phyloP scores from a whole-genome alignment of 768 basidiomycete species.

The Naganishia randhawae region DNA sequence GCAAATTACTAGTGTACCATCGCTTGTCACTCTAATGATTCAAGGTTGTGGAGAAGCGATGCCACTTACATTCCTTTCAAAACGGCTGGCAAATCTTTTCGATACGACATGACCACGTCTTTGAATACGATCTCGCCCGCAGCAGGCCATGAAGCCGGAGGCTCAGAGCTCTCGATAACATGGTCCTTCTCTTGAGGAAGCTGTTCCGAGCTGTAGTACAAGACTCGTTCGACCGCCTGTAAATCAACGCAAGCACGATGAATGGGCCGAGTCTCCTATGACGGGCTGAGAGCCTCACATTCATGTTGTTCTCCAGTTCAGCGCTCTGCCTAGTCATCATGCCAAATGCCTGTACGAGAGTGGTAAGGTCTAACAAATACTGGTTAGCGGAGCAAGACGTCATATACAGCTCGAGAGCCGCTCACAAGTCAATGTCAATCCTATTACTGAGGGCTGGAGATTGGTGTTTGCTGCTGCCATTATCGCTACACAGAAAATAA shows the following conservation, averaged over 20 bases:
- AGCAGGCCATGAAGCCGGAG: constrained; percentile 66
- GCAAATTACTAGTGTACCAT: background rate
- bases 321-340: constrained; percentile 34
- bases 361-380: constrained; percentile 32
- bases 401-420: background rate
- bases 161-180: constrained; percentile 59
- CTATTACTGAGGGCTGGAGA: constrained; percentile 74
- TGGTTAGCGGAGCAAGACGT: background rate
- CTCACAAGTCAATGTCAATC: constrained; percentile 61
- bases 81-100: constrained; percentile 76
- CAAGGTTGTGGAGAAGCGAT: background rate
- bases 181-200: constrained; percentile 66
- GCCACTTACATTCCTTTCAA: constrained; percentile 62
- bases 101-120: constrained; percentile 65
- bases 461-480: constrained; percentile 63
- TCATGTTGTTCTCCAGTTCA: constrained; percentile 90
- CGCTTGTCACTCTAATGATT: background rate
- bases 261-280: background rate
- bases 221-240: constrained; percentile 56
- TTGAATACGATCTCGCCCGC: constrained; percentile 68
- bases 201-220: constrained; percentile 67
- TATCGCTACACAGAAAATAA: constrained; percentile 58
- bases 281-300: constrained; percentile 47
- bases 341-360: constrained; percentile 42
- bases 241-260: constrained; percentile 14